These are phyloP conservation scores for Hamigera avellanea DNA, from an alignment of 495 filamentous ascomycete genomes.

Conservation along the genomic window DNA sequence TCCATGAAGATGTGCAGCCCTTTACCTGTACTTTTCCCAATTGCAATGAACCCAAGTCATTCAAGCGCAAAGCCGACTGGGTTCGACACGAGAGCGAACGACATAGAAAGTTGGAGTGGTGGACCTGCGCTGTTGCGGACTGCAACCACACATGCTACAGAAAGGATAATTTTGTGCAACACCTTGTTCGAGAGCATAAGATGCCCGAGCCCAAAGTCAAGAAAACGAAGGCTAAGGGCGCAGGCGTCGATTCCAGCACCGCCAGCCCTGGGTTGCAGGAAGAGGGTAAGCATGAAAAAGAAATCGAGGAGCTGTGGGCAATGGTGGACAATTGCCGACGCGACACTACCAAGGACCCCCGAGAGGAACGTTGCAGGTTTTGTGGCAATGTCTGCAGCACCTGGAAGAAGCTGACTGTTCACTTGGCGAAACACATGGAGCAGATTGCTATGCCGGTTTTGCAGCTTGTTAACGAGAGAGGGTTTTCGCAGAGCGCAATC, in stretches of 20 bases:
- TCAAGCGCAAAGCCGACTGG: constrained; percentile 97
- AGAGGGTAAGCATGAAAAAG: constrained; percentile 40
- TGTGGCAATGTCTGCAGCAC: constrained; percentile 71
- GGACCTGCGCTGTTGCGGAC: constrained; percentile 72
- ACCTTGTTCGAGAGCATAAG: constrained; percentile 90
- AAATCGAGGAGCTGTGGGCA: constrained; percentile 52
- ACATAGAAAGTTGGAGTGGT: constrained; percentile 88
- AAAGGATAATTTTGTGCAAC: constrained; percentile 92
- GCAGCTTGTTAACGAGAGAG: constrained; percentile 45
- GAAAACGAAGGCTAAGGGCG: constrained; percentile 22
- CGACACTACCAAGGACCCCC: constrained; percentile 51
- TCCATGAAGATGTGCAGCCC: constrained; percentile 90
- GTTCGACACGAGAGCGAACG: constrained; percentile 91
- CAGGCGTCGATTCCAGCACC: constrained; percentile 31
- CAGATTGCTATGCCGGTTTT: constrained; percentile 80
- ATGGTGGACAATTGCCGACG: constrained; percentile 72
- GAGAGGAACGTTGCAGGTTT: constrained; percentile 83
- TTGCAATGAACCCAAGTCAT: constrained; percentile 83
- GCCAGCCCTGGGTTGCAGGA: constrained; percentile 35
- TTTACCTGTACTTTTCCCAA: constrained; percentile 88
- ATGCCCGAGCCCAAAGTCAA: constrained; percentile 60
- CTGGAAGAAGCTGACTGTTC: constrained; percentile 92
- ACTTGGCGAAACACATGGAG: constrained; percentile 96
- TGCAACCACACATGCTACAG: constrained; percentile 80
- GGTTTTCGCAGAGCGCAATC: too few species aligned